Evolutionary conservation across 768 basidiomycete genomes (phyloP).

Genomic region (Leccinum aurantiacum): DNA sequence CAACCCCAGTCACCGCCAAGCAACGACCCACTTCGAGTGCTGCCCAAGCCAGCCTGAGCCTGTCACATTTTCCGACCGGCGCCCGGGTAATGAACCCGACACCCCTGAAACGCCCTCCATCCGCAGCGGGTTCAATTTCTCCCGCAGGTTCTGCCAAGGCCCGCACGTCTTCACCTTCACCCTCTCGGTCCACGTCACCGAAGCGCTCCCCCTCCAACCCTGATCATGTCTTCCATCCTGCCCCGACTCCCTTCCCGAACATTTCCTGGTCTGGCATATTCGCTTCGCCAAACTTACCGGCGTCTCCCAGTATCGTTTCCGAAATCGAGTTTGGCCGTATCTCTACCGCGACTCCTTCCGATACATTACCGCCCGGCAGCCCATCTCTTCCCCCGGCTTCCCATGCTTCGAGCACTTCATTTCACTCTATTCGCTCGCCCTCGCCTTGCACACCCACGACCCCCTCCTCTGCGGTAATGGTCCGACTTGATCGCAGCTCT

Average conservation of each 20-base stretch:
- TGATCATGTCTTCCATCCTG: constrained; percentile 14
- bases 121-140: constrained; percentile 1
- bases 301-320: neutral
- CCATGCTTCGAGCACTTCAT: neutral
- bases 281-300: constrained; percentile 4
- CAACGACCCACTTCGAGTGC: constrained; percentile 6
- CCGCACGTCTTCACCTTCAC: neutral
- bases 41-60: neutral
- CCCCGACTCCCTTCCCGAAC: constrained; percentile 16
- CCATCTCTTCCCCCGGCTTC: constrained; percentile 7
- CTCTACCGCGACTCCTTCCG: neutral
- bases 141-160: constrained; percentile 2
- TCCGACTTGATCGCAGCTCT: constrained; percentile 24
- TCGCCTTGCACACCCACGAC: constrained; percentile 12
- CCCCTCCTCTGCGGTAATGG: constrained; percentile 15
- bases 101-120: constrained; percentile 13
- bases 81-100: neutral
- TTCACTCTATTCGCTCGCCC: constrained; percentile 9
- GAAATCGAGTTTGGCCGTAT: constrained; percentile 4
- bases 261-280: constrained; percentile 24
- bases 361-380: constrained; percentile 2
- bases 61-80: neutral
- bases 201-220: neutral
- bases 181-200: constrained; percentile 5
- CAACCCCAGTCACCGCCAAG: constrained; percentile 19